Evolutionary conservation across 306 rosid species (phyloP), one percentile per base, ranked within the genome.

Genomic region (Prunus salicina): DNA sequence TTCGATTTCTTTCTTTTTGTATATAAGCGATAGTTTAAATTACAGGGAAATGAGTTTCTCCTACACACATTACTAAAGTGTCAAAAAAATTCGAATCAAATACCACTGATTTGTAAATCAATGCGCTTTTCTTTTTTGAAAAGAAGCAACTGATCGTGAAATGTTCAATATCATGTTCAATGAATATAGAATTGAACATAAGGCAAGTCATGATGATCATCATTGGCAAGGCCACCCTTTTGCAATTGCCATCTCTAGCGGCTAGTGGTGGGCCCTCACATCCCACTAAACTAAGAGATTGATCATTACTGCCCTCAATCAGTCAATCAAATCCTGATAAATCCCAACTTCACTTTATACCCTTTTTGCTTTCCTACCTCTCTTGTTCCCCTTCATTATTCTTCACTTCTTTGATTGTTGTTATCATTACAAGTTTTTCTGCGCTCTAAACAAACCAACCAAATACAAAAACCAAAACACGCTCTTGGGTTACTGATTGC

Each of bases 261-360:
- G 50, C 41, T 34, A 61, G 69, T 65, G 80, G 81, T 74, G 78
- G 83, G 50, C 66, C 83, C 78, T 78, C 81, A 74, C 79, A 78
- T 84, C 58, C 83, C 88, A 84, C 85, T 84, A 49, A 81, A 38
- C 46, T 15, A 69, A 22, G 30, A 74, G 62, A 68, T 56, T 64
- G 43, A 81, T 72, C 79, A 84, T 78, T 75, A 81, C 73, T 64
- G 64, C 79, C 77, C 67, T 75, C 74, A 81, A 56, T 19, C 78
- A 2, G 69, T 74, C 28, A 28, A 16, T 16, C 45, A 47, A 64
- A 74, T 63, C 83, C 47, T 70, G 66, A 81, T 57, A 72, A 27
- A 75, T 53, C 53, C 75, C 77, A 80, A 69, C 80, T 64, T 73
- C 83, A 64, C 85, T 67, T 83, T 66, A 68, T 16, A 62, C 50